phyloP scores from a whole-genome alignment of 768 basidiomycete species.

The Lepiota brunneoincarnata region DNA sequence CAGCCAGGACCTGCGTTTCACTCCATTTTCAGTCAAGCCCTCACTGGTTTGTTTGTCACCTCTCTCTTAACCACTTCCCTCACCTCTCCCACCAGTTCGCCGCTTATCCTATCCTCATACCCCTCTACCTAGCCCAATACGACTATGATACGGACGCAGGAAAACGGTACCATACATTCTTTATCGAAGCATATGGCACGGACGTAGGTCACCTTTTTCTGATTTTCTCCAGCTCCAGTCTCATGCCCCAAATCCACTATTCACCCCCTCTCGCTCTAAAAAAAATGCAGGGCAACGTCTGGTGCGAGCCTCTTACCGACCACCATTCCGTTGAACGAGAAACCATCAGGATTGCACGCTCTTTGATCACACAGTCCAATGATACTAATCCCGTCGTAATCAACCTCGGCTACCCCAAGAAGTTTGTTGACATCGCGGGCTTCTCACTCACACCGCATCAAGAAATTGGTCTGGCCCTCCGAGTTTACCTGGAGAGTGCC shows the following conservation, averaged over 20 bases:
- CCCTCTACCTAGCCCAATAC: constrained; percentile 59
- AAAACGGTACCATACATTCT: constrained; percentile 2
- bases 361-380: not conserved
- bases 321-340: not conserved
- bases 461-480: constrained; percentile 13
- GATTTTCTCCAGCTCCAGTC: too few relatives aligned
- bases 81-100: constrained; percentile 37
- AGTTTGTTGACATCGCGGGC: constrained; percentile 13
- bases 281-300: constrained; percentile 8
- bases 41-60: constrained; percentile 38
- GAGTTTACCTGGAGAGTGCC: constrained; percentile 17
- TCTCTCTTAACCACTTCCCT: constrained; percentile 7
- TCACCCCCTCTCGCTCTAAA: not conserved
- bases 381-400: constrained; percentile 4
- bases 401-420: constrained; percentile 6
- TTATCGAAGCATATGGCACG: constrained; percentile 15
- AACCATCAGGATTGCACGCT: not conserved
- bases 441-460: constrained; percentile 18
- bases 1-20: constrained; percentile 35
- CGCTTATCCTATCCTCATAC: constrained; percentile 63
- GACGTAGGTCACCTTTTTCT: constrained; percentile 10
- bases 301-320: constrained; percentile 7
- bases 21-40: constrained; percentile 40
- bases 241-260: not conserved
- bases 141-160: constrained; percentile 15